phyloP scores from a whole-genome alignment of 2,329 filamentous ascomycete species.

The Neofusicoccum sp. region DNA sequence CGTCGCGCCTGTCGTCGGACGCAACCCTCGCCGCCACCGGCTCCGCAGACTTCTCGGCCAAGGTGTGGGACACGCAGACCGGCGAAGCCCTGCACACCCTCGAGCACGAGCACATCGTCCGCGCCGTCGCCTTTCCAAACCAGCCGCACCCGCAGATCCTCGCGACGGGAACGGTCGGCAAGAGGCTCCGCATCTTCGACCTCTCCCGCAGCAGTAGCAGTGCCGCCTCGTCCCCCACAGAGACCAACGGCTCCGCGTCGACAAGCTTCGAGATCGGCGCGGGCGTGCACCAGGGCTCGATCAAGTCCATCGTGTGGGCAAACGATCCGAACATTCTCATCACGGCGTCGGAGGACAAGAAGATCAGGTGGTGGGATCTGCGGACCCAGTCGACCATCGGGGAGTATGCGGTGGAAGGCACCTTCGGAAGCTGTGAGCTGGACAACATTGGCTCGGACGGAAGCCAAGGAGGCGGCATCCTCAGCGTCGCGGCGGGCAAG shows the following conservation, averaged over 20 bases:
- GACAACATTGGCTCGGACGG: constrained; percentile 67
- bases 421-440: constrained; percentile 91
- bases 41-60: constrained; percentile 94
- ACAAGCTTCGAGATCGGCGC: constrained; percentile 85
- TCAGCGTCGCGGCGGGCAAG: constrained; percentile 93
- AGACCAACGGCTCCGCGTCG: constrained; percentile 47
- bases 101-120: constrained; percentile 92
- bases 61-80: constrained; percentile 95
- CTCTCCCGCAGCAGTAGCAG: constrained; percentile 60
- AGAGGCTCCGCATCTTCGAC: constrained; percentile 94
- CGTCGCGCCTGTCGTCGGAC: constrained; percentile 86
- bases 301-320: constrained; percentile 97
- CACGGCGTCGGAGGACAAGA: constrained; percentile 88
- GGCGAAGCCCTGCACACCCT: constrained; percentile 87
- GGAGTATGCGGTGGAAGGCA: constrained; percentile 76
- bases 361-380: constrained; percentile 92
- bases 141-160: constrained; percentile 77
- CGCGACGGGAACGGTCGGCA: constrained; percentile 93
- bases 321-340: constrained; percentile 84
- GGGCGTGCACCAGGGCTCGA: constrained; percentile 80
- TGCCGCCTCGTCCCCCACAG: constrained; percentile 27
- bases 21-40: constrained; percentile 87
- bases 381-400: constrained; percentile 74
- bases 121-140: constrained; percentile 80
- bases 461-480: constrained; percentile 67